Conservation (phyloP, 768 basidiomycete genomes). For the Lentinula aciculospora region DNA sequence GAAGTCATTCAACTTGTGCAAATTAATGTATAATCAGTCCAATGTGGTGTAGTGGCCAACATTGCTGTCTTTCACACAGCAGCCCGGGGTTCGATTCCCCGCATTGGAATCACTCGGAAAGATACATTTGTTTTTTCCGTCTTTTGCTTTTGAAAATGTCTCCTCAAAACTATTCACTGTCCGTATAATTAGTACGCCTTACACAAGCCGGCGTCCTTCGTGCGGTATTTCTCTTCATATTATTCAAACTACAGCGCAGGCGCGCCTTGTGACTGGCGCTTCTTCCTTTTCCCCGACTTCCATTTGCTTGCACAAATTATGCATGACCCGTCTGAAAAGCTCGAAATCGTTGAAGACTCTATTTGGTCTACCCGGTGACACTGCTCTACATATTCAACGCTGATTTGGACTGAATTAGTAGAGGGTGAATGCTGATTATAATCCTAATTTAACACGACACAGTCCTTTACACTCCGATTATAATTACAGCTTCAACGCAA, state of each 20-base stretch:
- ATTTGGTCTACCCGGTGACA: neutral
- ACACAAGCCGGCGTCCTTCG: too few species aligned
- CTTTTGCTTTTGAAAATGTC: neutral
- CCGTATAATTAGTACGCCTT: too few species aligned
- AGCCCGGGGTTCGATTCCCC: constrained; percentile 8
- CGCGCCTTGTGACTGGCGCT: too few species aligned
- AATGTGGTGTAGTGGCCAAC: constrained; percentile 6
- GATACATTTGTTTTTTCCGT: neutral
- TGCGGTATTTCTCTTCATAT: too few species aligned
- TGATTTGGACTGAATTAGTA: neutral
- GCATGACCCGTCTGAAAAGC: neutral
- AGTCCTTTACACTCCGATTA: neutral
- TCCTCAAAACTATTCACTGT: too few species aligned
- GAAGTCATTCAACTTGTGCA: too few species aligned
- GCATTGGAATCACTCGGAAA: neutral
- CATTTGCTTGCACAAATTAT: neutral
- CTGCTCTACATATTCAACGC: neutral
- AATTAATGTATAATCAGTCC: too few species aligned
- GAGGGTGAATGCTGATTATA: neutral
- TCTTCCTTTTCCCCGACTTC: neutral
- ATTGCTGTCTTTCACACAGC: constrained; percentile 8
- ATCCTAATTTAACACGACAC: neutral
- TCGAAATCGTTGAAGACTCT: neutral
- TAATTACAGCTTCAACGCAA: neutral
- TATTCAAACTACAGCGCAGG: too few species aligned